Percentiles rank a stretch among this genome's conserved stretches.
phyloP scores from a whole-genome alignment of 805 yeast species.

The Blastobotrys parvus region DNA sequence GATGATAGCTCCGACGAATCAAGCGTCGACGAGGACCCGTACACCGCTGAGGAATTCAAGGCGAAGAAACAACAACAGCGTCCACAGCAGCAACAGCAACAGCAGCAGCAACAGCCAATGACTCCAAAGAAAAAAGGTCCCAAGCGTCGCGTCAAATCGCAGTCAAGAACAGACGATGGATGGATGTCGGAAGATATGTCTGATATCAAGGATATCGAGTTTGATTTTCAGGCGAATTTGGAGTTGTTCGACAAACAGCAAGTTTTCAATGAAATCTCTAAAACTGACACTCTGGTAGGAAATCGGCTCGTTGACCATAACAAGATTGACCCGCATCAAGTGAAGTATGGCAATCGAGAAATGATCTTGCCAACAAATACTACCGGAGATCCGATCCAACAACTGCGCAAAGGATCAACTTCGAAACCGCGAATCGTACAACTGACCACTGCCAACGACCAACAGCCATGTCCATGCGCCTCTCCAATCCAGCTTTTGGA shows the following conservation, averaged over 20 bases:
- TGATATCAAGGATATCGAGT: slow-evolving; percentile 51
- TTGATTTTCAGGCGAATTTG: slow-evolving; percentile 78
- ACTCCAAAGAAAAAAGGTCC: slow-evolving; percentile 17
- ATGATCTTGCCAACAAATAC: slow-evolving; percentile 49
- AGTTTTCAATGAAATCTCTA: slow-evolving; percentile 69
- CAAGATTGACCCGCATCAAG: slow-evolving; percentile 23
- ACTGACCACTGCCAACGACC: not conserved
- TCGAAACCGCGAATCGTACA: slow-evolving; percentile 11
- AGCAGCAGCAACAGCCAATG: not conserved
- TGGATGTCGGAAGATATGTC: slow-evolving; percentile 23
- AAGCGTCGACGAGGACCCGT: slow-evolving; percentile 8
- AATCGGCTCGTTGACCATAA: slow-evolving; percentile 70
- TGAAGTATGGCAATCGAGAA: slow-evolving; percentile 59
- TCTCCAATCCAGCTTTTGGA: slow-evolving; percentile 75
- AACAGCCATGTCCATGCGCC: slow-evolving; percentile 31
- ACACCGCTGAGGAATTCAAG: slow-evolving; percentile 7
- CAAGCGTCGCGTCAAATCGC: slow-evolving; percentile 3
- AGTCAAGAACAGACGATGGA: not conserved
- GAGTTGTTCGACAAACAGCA: slow-evolving; percentile 72
- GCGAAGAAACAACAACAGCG: slow-evolving; percentile 1
- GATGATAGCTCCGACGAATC: slow-evolving; percentile 6
- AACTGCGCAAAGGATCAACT: slow-evolving; percentile 2
- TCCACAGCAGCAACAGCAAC: slow-evolving; percentile 1
- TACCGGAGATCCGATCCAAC: not conserved
- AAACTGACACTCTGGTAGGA: slow-evolving; percentile 52